Evolutionary conservation across 768 basidiomycete genomes (phyloP).

Genomic region (Panaeolus papilionaceus): DNA sequence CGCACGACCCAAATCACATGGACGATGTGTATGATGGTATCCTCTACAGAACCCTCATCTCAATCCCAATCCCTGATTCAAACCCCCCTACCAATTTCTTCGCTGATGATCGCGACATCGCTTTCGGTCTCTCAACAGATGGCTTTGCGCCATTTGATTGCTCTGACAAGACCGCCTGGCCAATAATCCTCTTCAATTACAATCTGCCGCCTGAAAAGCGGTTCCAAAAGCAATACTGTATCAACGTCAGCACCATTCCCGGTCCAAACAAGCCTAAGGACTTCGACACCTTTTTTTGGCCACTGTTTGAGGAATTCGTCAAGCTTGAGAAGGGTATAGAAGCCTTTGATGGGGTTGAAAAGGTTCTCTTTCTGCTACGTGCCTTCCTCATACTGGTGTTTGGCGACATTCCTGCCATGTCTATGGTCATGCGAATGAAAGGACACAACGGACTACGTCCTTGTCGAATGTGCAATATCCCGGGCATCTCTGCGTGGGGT

Average conservation of each 20-base stretch:
- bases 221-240: conserved; percentile 36
- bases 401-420: too few relatives aligned
- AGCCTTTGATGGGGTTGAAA: conserved; percentile 27
- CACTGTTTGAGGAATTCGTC: conserved; percentile 41
- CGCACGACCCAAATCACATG: not conserved
- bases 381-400: too few relatives aligned
- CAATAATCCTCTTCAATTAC: conserved; percentile 42
- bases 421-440: conserved; percentile 34
- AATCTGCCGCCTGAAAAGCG: conserved; percentile 35
- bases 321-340: conserved; percentile 39
- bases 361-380: not conserved
- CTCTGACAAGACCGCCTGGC: conserved; percentile 37
- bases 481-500: conserved; percentile 23
- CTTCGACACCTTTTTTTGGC: conserved; percentile 45
- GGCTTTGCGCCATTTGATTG: conserved; percentile 40
- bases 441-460: conserved; percentile 43
- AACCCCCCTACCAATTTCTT: conserved; percentile 19
- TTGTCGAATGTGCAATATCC: conserved; percentile 40
- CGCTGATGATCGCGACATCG: conserved; percentile 39
- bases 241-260: conserved; percentile 48
- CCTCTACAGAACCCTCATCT: conserved; percentile 7
- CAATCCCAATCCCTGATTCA: conserved; percentile 17
- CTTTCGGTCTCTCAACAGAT: conserved; percentile 45
- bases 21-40: conserved; percentile 23
- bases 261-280: conserved; percentile 46